Conservation (phyloP, 163 green algal species). For the Chloromonas sp. region DNA sequence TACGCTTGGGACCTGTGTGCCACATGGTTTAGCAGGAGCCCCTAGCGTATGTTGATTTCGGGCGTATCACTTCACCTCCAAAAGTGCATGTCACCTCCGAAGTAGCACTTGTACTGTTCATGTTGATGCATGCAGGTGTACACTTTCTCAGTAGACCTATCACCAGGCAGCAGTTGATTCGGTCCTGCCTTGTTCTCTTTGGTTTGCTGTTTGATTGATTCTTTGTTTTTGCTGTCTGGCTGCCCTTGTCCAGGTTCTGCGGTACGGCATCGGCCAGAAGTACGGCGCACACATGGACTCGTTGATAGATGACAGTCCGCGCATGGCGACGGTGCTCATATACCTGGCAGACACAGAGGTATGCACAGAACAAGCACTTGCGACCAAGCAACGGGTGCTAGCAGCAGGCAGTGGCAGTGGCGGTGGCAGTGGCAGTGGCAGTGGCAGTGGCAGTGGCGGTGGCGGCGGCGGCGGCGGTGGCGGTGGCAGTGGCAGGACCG, state of each 20-base stretch:
- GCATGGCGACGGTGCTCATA: conserved; percentile 38
- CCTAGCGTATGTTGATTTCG: background rate
- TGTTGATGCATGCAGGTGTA: background rate
- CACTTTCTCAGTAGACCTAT: too few species aligned
- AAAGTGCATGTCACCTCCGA: too few species aligned
- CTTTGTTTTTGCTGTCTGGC: background rate
- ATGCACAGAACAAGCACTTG: background rate
- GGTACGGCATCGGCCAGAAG: conserved; percentile 38
- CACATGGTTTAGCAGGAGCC: background rate
- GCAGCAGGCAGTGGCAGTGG: background rate
- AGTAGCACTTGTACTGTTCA: too few species aligned
- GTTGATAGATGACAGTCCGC: conserved; percentile 24
- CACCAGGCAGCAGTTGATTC: too few species aligned
- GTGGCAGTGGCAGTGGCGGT: background rate
- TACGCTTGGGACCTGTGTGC: too few species aligned
- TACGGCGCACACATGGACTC: conserved; percentile 35
- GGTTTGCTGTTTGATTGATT: background rate
- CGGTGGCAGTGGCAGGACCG: too few species aligned
- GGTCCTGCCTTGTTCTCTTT: too few species aligned
- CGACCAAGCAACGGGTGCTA: background rate
- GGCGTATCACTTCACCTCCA: too few species aligned
- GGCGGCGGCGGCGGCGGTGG: background rate
- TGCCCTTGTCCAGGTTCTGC: conserved; percentile 24
- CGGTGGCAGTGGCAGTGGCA: background rate
- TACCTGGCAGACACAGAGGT: conserved; percentile 35